A percentile compares a stretch with the other conserved stretches of the same genome.
phyloP scores from a whole-genome alignment of 352 stramenopile species.

The Globisporangium nunn region DNA sequence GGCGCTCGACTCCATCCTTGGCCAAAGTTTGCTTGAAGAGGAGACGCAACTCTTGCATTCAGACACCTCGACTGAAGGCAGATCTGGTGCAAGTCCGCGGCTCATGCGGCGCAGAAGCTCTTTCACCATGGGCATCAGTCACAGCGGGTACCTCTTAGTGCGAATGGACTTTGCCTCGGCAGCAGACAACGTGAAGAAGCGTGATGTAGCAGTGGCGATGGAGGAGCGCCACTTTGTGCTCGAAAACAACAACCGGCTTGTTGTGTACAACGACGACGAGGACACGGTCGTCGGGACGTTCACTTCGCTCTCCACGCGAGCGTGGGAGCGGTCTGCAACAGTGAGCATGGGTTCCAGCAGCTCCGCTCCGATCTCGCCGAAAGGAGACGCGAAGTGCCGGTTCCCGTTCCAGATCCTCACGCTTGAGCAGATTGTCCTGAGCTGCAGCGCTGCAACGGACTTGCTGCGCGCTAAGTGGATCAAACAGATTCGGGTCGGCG shows the following conservation, averaged over 20 bases:
- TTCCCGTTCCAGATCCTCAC: constrained; percentile 71
- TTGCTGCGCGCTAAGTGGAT: constrained; percentile 59
- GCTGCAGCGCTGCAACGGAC: constrained; percentile 50
- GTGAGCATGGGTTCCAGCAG: constrained; percentile 1
- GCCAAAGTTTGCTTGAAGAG: constrained; percentile 36
- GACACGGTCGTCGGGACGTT: constrained; percentile 28
- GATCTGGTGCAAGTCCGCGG: neutral
- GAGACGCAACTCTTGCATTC: constrained; percentile 13
- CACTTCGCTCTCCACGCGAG: constrained; percentile 33
- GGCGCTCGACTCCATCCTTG: constrained; percentile 41
- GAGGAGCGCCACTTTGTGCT: constrained; percentile 42
- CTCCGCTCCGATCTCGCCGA: constrained; percentile 18
- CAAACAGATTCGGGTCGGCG: constrained; percentile 46
- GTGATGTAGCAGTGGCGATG: constrained; percentile 20
- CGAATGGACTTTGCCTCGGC: constrained; percentile 25
- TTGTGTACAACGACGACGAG: constrained; percentile 24
- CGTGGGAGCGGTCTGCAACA: constrained; percentile 22
- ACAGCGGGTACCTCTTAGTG: constrained; percentile 24
- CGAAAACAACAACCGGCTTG: constrained; percentile 40
- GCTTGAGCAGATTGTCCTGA: constrained; percentile 54
- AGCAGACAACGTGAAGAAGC: constrained; percentile 17
- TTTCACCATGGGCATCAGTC: neutral
- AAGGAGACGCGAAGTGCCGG: constrained; percentile 17
- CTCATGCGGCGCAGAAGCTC: constrained; percentile 6
- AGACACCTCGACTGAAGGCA: neutral